Evolutionary conservation across 768 basidiomycete genomes (phyloP), one percentile per base, ranked within the genome.

Genomic region (Phlebiopsis gigantea): DNA sequence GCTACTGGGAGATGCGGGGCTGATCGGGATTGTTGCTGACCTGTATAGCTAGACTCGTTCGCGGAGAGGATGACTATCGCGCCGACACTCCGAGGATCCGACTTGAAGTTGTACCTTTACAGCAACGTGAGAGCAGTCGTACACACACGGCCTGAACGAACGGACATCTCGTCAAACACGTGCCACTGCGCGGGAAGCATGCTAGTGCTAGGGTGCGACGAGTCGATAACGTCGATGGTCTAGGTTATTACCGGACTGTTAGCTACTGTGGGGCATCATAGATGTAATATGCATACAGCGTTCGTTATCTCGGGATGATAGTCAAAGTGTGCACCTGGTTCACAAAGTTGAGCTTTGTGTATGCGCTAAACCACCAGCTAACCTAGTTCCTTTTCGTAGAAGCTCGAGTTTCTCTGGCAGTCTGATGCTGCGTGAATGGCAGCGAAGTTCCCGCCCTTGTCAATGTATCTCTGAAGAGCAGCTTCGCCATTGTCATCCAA

Each of bases 341-440:
- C 22, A 19, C 19, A 42, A 46, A 21, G 21, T 15, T 50, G 22
- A 57, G 15, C 42, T 39, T 3, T 7, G 25, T 12, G 19, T 41
- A 25, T 24, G 9, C 30, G 24, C 15, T 48, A 14, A 34, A 17
- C 19, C 5, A 21, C 19, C n/a, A 24, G 58, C 67, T 56, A 45
- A 75, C 77, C 70, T 12, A 79, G 62, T 55, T 76, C 75, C 31
- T 69, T 63, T n/a, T 67, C 63, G 55, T 72, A 79, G 63, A 73
- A 78, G 0, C 70, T 67, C 28, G 72, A 71, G 53, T 74, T 72
- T 58, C 69, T 67, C 24, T 77, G 62, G 45, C 73, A 74, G 21
- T 75, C 77, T 9, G 74, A 75, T 6, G 76, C 77, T 8, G 76
- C 65, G 55, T 82, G 80, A 1, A 79, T 71, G 7, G 69, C 77